Base-by-base conservation (phyloP, 345 rosid genomes). In the Trapa incisa region DNA sequence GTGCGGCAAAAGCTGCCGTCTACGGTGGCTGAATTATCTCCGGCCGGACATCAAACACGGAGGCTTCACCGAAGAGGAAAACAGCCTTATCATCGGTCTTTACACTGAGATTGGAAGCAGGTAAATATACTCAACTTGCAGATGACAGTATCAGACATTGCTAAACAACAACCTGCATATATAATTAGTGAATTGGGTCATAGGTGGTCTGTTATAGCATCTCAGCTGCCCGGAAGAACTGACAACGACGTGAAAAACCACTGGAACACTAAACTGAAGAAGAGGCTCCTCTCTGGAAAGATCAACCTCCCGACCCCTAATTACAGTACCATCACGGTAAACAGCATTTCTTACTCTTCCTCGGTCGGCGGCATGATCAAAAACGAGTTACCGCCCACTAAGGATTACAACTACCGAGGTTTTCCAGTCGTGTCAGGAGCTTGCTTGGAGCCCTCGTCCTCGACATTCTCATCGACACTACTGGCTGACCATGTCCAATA, bases 261-360 rank as follows among this genome's bases (percentile, higher is more conserved):
- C 56, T 86, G 91, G 91, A 86, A 83, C 66, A 86, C 91, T 53
- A 83, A 80, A 67, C 67, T 86, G 54, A 86, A 82, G 82, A 86
- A 82, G 78, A 83, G 78, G 79, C 70, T 78, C 17, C 41, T 74
- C 57, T 73, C 77, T 7, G 80, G 78, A 62, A 72, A 79, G 57
- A 66, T 77, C 54, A 66, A 66, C 56, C 66, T 65, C 70, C 72
- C 65, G 63, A 41, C 48, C 2, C 39, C 32, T 43, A 75, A 43
- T 22, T 22, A 22, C 3, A 39, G 13, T 13, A 52, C 53, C 64
- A 9, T 9, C 38, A 11, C 38, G 3, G 10, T 22, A 22, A 22
- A 12, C 67, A 43, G 5, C 67, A 2, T 15, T 43, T 38, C 9
- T 41, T 41, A 50, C 15, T 6, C 14, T 33, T 65, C 67, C 52